A percentile compares a stretch with the other conserved stretches of the same genome.
These are phyloP conservation scores for Solanum habrochaites DNA, from an alignment of 257 asterid species.

Conservation along the genomic window DNA sequence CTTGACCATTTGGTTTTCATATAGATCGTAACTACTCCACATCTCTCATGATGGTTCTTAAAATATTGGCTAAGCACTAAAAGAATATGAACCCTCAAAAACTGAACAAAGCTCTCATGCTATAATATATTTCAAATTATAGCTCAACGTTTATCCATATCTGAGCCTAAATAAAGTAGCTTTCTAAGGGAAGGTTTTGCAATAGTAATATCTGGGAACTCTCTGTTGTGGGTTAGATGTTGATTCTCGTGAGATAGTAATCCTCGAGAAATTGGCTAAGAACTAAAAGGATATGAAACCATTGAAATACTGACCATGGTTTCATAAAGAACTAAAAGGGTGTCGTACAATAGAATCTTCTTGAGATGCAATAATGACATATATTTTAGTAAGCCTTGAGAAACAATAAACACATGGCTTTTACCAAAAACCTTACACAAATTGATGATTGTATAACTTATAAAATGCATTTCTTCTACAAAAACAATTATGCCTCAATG, in stretches of 20 bases:
- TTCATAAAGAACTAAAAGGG: not conserved
- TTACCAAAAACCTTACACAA: not conserved
- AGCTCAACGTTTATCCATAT: not conserved
- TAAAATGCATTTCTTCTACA: not conserved
- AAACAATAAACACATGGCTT: not conserved
- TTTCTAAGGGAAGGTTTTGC: not conserved
- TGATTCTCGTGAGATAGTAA: too few species aligned
- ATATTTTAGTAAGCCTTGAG: not conserved
- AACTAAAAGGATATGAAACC: not conserved
- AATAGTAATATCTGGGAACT: too few species aligned
- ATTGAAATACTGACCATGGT: not conserved
- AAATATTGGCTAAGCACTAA: not conserved
- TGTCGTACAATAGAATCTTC: not conserved
- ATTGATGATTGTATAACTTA: not conserved
- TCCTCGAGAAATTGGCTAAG: not conserved
- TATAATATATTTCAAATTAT: not conserved
- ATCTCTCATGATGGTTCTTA: not conserved
- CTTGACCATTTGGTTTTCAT: not conserved
- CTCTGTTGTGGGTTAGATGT: too few species aligned
- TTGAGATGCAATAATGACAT: not conserved
- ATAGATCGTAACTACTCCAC: not conserved
- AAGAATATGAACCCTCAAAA: not conserved
- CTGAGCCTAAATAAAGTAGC: not conserved
- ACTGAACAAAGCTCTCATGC: not conserved
- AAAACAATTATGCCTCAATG: not conserved